Evolutionary conservation across 2,329 filamentous ascomycete genomes (phyloP).

Genomic region (Ophiostoma sp.): DNA sequence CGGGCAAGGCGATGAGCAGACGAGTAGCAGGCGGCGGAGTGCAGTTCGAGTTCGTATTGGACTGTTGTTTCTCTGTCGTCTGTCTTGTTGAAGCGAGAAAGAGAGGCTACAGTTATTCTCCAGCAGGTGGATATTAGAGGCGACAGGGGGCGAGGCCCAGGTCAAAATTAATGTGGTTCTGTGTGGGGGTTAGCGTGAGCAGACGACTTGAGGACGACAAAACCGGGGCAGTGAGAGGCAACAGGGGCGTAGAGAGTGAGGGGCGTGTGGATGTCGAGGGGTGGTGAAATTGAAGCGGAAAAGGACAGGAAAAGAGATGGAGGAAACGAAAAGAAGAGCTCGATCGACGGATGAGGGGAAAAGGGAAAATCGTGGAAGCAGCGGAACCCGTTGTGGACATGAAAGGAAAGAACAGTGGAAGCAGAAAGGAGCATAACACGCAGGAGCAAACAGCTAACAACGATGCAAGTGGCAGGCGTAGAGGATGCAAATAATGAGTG

Average conservation of each 20-base stretch:
- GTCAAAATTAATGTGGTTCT: conserved; percentile 29
- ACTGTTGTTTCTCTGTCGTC: not conserved
- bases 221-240: not conserved
- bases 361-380: not conserved
- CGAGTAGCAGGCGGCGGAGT: not conserved
- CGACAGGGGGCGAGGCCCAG: conserved; percentile 9
- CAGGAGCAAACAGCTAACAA: not conserved
- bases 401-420: not conserved
- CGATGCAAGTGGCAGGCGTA: not conserved
- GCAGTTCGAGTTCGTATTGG: not conserved
- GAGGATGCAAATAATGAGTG: not conserved
- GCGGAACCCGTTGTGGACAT: not conserved
- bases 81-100: not conserved
- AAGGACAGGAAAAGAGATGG: not conserved
- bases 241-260: not conserved
- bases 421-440: not conserved
- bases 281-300: not conserved
- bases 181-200: conserved; percentile 33
- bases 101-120: not conserved
- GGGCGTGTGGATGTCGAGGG: not conserved
- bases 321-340: not conserved
- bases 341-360: not conserved
- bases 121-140: conserved; percentile 19
- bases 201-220: conserved; percentile 6
- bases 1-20: conserved; percentile 1